Evolutionary conservation across 2,329 filamentous ascomycete species (phyloP), one percentile per base, ranked within the genome.

Genomic region (Lecanicillium sp.): DNA sequence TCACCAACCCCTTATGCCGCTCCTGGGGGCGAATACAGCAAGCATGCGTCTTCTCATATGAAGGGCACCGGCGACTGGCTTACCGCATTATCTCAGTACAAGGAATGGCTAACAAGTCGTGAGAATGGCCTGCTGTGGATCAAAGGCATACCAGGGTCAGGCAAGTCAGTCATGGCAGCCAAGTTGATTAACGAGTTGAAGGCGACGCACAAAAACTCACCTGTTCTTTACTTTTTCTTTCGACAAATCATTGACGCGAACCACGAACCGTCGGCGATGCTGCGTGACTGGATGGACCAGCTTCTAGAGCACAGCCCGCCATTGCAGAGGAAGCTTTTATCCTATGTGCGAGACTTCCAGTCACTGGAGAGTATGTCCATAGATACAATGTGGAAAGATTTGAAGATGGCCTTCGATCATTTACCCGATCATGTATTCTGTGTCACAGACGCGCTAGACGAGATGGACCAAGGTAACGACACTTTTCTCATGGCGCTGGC

Each of bases 371-470:
- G 27, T 7, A 14, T 47, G 2, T 40, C 36, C 10, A 24, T 9
- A 11, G 36, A 47, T n/a, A 27, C 19, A 14, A 32, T 33, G 19
- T 47, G 44, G 44, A 47, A 47, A 20, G n/a, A 33, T 20, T 33
- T 47, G n/a, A 47, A 40, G 26, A 26, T 39, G 23, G 59, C 60
- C 0, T 42, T 65, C 8, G 38, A 38, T 2, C 29, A 39, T 5
- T 51, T 60, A 17, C 55, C 49, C 33, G 50, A 24, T 3, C 56
- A 47, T 3, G 66, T 61, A 0, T 73, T 67, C 43, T 67, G 64
- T 27, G 58, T 75, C 2, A 60, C 61, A 0, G 71, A 74, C 51
- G 70, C 70, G 0, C 58, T 75, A 2, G 73, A 75, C 50, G 72
- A 75, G 54, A 73, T 75, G 64, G 66, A 71, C 33, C 32, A 55